Percentiles rank a stretch among this genome's conserved stretches.
Evolutionary conservation across 805 yeast species (phyloP).

Genomic region (Saccharomyces paradoxus): DNA sequence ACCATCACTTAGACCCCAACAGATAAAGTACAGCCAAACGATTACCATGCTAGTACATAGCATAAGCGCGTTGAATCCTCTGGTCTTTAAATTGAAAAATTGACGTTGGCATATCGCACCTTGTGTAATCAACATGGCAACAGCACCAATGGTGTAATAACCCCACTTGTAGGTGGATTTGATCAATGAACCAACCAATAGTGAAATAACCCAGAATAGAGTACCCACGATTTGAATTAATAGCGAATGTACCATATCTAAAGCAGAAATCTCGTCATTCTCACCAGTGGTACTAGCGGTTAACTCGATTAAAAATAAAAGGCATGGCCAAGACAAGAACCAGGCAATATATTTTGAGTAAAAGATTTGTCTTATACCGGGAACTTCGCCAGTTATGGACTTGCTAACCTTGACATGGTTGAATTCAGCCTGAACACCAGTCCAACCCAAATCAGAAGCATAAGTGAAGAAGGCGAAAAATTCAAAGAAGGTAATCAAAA

Average conservation of each 20-base stretch:
- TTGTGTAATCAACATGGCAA: conserved; percentile 36
- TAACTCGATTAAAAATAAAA: conserved; percentile 26
- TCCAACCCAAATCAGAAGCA: conserved; percentile 41
- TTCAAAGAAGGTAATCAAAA: conserved; percentile 32
- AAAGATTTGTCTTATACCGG: conserved; percentile 37
- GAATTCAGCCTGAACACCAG: conserved; percentile 35
- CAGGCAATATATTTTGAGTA: conserved; percentile 39
- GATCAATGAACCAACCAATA: conserved; percentile 50
- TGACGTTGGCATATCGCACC: conserved; percentile 26
- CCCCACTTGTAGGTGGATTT: conserved; percentile 60
- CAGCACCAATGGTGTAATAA: conserved; percentile 48
- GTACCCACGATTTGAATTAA: conserved; percentile 37
- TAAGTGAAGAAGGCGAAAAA: conserved; percentile 37
- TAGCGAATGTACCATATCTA: conserved; percentile 21
- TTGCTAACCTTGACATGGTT: conserved; percentile 30
- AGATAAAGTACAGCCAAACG: conserved; percentile 37
- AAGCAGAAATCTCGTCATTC: conserved; percentile 7
- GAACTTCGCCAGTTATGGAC: conserved; percentile 11
- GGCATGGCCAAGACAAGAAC: conserved; percentile 40
- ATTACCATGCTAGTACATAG: conserved; percentile 26
- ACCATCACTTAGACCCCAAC: conserved; percentile 49
- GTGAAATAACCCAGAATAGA: conserved; percentile 44
- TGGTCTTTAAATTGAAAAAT: conserved; percentile 13
- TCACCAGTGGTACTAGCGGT: conserved; percentile 8
- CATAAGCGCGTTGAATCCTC: conserved; percentile 10